These are phyloP conservation scores for Aechmea fasciata DNA, from an alignment of 176 grass and related monocot species.

Conservation along the genomic window DNA sequence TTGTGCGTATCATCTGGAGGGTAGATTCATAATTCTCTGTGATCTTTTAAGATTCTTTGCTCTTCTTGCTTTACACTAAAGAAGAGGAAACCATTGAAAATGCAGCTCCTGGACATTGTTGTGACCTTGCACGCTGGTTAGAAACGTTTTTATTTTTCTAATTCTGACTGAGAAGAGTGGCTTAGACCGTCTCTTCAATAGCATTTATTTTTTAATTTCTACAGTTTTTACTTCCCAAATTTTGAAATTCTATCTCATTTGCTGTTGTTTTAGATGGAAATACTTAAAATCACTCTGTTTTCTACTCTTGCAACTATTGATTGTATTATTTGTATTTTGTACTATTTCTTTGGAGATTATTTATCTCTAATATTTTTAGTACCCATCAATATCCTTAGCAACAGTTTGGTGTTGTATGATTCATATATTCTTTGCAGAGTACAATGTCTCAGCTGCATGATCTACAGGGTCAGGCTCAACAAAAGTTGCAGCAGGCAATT, in stretches of 20 bases:
- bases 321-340: background rate
- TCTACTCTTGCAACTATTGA: background rate
- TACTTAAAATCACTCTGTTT: background rate
- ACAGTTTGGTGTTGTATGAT: background rate
- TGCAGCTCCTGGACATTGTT: no score
- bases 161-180: background rate
- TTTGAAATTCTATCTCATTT: background rate
- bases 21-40: background rate
- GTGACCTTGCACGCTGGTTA: no score
- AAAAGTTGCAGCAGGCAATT: slow-evolving; percentile 69
- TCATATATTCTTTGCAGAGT: slow-evolving; percentile 38
- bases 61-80: background rate
- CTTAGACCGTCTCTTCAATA: background rate
- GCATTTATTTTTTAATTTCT: background rate
- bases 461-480: slow-evolving; percentile 74
- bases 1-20: background rate
- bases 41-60: background rate
- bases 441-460: slow-evolving; percentile 84
- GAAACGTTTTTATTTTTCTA: background rate
- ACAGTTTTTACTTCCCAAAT: background rate
- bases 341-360: background rate
- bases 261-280: background rate
- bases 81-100: background rate
- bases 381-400: background rate
- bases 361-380: background rate